A percentile compares a stretch with the other conserved stretches of the same genome.
Evolutionary conservation across 305 asterid species (phyloP).

Genomic region (Coffea humblotiana): DNA sequence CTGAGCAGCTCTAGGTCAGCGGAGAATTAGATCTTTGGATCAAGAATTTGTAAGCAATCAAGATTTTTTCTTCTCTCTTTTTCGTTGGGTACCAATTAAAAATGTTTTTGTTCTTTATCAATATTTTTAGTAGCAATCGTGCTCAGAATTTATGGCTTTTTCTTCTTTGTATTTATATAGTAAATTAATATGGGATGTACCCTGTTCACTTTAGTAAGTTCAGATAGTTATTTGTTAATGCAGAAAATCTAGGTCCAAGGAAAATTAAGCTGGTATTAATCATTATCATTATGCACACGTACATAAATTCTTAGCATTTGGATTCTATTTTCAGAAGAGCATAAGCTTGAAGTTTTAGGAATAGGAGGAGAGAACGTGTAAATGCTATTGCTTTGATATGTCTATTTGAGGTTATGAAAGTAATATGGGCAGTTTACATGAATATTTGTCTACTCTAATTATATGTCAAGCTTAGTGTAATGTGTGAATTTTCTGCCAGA

Average conservation of each 20-base stretch:
- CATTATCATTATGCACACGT: background rate
- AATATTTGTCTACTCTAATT: background rate
- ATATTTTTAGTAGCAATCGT: background rate
- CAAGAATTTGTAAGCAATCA: constrained; percentile 17
- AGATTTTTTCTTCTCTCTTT: background rate
- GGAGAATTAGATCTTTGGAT: constrained; percentile 14
- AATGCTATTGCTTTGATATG: background rate
- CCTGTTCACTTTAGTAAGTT: constrained; percentile 5
- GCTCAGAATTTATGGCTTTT: background rate
- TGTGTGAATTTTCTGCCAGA: background rate
- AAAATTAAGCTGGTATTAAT: background rate
- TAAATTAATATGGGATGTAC: background rate
- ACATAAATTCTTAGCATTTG: background rate
- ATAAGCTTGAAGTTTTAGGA: background rate
- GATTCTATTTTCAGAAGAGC: background rate
- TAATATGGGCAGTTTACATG: background rate
- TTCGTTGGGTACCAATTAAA: background rate
- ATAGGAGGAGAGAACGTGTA: background rate
- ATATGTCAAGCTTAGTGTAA: background rate
- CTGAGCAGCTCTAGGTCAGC: constrained; percentile 23
- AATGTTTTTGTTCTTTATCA: background rate
- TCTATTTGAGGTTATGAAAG: background rate
- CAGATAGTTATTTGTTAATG: background rate
- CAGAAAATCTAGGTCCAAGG: background rate
- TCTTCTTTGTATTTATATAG: background rate